Conservation (phyloP, 2,329 filamentous ascomycete species). For the Diaporthe aspalathi region DNA sequence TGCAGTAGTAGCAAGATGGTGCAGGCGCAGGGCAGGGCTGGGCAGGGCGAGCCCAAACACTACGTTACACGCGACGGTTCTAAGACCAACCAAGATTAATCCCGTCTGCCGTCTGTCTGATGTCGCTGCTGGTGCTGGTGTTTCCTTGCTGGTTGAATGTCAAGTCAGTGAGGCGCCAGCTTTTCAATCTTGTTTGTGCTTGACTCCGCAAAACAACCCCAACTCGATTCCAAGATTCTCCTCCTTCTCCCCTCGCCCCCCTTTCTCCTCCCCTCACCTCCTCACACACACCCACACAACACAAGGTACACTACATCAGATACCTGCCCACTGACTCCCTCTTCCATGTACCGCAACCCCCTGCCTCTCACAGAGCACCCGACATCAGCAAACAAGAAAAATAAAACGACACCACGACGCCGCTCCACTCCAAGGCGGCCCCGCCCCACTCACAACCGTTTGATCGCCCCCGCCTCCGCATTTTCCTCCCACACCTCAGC, state of each 20-base stretch:
- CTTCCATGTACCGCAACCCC: background rate
- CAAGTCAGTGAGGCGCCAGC: too few relatives aligned
- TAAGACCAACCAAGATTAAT: background rate
- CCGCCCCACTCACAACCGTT: constrained; percentile 20
- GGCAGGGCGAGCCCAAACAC: background rate
- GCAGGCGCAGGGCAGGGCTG: background rate
- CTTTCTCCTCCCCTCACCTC: constrained; percentile 6
- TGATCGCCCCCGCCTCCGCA: constrained; percentile 39
- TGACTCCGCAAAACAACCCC: constrained; percentile 19
- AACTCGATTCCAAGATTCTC: constrained; percentile 15
- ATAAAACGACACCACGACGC: too few relatives aligned
- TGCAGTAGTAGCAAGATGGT: background rate
- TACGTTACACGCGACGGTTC: constrained; percentile 7
- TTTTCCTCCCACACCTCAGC: constrained; percentile 34
- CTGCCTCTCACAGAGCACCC: background rate
- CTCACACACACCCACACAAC: background rate
- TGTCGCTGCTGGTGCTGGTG: background rate
- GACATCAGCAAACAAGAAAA: too few relatives aligned
- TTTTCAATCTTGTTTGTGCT: background rate
- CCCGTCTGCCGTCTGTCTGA: background rate
- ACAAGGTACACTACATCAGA: background rate
- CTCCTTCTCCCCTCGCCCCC: background rate
- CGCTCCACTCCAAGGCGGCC: constrained; percentile 7
- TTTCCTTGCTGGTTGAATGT: background rate
- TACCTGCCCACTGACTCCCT: too few relatives aligned